phyloP scores from a whole-genome alignment of 2,329 filamentous ascomycete genomes.

The Chrysosporium keratinophilum region DNA sequence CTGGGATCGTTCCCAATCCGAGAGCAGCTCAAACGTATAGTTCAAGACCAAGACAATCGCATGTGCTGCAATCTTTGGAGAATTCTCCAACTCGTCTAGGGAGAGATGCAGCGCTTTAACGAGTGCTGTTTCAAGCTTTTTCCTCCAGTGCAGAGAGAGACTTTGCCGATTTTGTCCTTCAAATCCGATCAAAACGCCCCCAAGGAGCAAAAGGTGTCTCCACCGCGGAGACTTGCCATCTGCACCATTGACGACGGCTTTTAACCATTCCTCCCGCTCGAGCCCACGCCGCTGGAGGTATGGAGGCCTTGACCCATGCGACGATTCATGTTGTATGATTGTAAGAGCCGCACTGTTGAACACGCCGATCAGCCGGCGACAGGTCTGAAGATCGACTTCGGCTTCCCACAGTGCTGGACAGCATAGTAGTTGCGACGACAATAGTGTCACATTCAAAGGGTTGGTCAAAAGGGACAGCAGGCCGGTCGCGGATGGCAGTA shows the following conservation, averaged over 20 bases:
- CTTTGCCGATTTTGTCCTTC: slow-evolving; percentile 53
- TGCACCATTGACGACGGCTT: slow-evolving; percentile 49
- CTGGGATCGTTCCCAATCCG: slow-evolving; percentile 46
- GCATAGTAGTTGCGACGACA: slow-evolving; percentile 50
- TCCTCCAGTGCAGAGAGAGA: slow-evolving; percentile 54
- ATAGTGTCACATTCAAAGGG: slow-evolving; percentile 50
- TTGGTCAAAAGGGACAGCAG: slow-evolving; percentile 46
- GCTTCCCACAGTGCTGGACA: slow-evolving; percentile 50
- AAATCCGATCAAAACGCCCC: slow-evolving; percentile 68
- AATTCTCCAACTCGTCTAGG: slow-evolving; percentile 46
- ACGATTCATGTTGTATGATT: slow-evolving; percentile 40
- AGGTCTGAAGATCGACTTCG: slow-evolving; percentile 45
- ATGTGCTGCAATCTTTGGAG: slow-evolving; percentile 41
- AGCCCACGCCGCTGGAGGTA: slow-evolving; percentile 42
- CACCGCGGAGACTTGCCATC: slow-evolving; percentile 58
- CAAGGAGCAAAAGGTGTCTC: slow-evolving; percentile 74
- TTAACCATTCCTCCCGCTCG: slow-evolving; percentile 47
- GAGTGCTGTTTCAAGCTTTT: slow-evolving; percentile 61
- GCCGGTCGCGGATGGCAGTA: slow-evolving; percentile 45
- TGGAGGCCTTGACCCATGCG: slow-evolving; percentile 27
- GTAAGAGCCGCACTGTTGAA: slow-evolving; percentile 52
- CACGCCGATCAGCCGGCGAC: slow-evolving; percentile 48
- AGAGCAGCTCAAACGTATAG: slow-evolving; percentile 63
- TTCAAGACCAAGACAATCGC: slow-evolving; percentile 61
- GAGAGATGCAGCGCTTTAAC: slow-evolving; percentile 68